These are phyloP conservation scores for Crassisporium funariophilum DNA, from an alignment of 768 basidiomycete species.

Conservation along the genomic window DNA sequence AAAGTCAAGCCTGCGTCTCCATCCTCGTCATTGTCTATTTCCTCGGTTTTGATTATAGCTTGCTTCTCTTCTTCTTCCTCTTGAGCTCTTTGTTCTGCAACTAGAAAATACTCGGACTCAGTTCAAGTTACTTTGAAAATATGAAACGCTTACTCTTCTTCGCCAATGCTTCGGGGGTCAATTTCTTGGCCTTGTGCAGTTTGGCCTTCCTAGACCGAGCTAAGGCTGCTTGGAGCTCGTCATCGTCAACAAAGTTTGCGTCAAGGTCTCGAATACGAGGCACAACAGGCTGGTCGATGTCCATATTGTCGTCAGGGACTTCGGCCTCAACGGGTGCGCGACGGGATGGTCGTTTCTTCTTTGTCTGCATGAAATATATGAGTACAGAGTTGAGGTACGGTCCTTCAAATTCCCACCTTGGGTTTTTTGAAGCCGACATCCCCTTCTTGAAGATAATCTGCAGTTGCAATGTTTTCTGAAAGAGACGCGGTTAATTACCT, in stretches of 20 bases:
- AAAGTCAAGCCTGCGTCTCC: conserved; percentile 67
- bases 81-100: conserved; percentile 60
- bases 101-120: conserved; percentile 37
- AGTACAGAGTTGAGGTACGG: conserved; percentile 1
- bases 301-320: conserved; percentile 61
- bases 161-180: conserved; percentile 83
- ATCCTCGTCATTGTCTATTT: conserved; percentile 40
- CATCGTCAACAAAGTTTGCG: conserved; percentile 95
- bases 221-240: conserved; percentile 93
- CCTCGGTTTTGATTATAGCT: conserved; percentile 46
- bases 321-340: conserved; percentile 61
- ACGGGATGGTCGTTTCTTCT: conserved; percentile 86
- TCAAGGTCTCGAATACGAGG: conserved; percentile 75
- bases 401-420: conserved; percentile 52
- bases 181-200: conserved; percentile 72
- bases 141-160: conserved; percentile 55
- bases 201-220: conserved; percentile 85
- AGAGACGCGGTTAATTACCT: conserved; percentile 16
- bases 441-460: conserved; percentile 91
- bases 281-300: conserved; percentile 74
- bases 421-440: conserved; percentile 95
- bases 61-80: conserved; percentile 48
- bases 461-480: conserved; percentile 79
- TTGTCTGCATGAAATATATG: conserved; percentile 56
- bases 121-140: not conserved